Base-by-base conservation (phyloP, 2,329 filamentous ascomycete genomes). In the Herpotrichia juniperi region DNA sequence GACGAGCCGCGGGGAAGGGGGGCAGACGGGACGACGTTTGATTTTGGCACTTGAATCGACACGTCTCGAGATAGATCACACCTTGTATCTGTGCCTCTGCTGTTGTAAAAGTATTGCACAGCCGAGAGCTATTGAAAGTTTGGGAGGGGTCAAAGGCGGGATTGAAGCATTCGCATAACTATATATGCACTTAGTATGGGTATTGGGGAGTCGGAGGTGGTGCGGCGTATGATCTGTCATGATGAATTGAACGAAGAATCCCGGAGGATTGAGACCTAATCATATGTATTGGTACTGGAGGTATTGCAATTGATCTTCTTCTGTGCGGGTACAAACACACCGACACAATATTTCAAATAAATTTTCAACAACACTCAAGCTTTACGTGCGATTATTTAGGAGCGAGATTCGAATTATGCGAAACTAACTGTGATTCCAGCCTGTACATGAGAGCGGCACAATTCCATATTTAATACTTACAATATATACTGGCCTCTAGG, bases 91-190 rank as follows among this genome's bases (percentile, higher is more conserved):
- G 31, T 47, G 21, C 16, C 14, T 4, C 31, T 30, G 28, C 30
- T 35, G 25, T 51, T 32, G 35, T 42, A 16, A 35, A 43, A 28
- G 32, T 47, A 39, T 51, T 50, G 35, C 34, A 43, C 19, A 37
- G 24, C 30, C 25, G 25, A 28, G 11, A 4, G 40, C n/a, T 8
- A 19, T 37, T 24, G 39, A 17, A 19, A n/a, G 2, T 17, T 39
- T 32, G 19, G 35, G 44, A 26, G 21, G 50, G 32, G 28, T 25
- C 30, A 19, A 37, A 17, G 32, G 6, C n/a, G 17, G n/a, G 37
- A 16, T 24, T 6, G 26, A 35, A 32, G 46, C 40, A 31, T 51
- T 51, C 26, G 46, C 40, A 39, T 24, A 22, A 47, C 10, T 37
- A 37, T 32, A 42, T 50, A 34, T 16, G 21, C 19, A 35, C 31